Conservation (phyloP, 2,329 filamentous ascomycete species). For the Endoconidiophora polonica region DNA sequence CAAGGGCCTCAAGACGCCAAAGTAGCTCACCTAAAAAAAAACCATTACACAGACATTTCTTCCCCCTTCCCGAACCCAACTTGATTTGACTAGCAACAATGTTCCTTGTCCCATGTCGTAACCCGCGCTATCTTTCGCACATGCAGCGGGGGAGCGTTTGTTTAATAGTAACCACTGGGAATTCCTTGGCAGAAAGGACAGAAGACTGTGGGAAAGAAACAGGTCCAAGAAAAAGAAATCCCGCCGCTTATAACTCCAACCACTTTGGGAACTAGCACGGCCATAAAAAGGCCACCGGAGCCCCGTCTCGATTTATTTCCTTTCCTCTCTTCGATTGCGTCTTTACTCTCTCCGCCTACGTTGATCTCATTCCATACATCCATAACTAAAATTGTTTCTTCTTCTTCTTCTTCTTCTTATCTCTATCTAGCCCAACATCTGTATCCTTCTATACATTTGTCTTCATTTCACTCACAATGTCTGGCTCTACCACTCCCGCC, state of each 20-base stretch:
- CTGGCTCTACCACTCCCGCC: slow-evolving; percentile 12
- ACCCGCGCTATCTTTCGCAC: too few relatives aligned
- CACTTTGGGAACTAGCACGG: not conserved
- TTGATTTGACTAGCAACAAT: too few relatives aligned
- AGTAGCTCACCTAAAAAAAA: too few relatives aligned
- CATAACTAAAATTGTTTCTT: not conserved
- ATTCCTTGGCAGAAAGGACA: too few relatives aligned
- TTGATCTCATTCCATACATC: not conserved
- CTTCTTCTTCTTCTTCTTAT: slow-evolving; percentile 1
- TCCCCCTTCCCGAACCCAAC: too few relatives aligned
- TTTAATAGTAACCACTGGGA: too few relatives aligned
- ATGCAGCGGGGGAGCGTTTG: too few relatives aligned
- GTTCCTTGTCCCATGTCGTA: too few relatives aligned
- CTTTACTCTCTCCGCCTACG: not conserved
- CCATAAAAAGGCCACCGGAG: not conserved
- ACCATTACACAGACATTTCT: too few relatives aligned
- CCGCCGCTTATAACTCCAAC: not conserved
- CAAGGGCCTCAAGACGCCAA: too few relatives aligned
- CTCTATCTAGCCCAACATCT: not conserved
- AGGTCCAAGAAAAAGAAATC: too few relatives aligned
- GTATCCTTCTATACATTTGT: not conserved
- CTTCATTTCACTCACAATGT: slow-evolving; percentile 11
- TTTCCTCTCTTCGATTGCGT: not conserved
- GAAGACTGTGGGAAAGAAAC: too few relatives aligned
- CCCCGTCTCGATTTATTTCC: not conserved